Evolutionary conservation across 768 basidiomycete genomes (phyloP).

Genomic region (Inosperma sp.): DNA sequence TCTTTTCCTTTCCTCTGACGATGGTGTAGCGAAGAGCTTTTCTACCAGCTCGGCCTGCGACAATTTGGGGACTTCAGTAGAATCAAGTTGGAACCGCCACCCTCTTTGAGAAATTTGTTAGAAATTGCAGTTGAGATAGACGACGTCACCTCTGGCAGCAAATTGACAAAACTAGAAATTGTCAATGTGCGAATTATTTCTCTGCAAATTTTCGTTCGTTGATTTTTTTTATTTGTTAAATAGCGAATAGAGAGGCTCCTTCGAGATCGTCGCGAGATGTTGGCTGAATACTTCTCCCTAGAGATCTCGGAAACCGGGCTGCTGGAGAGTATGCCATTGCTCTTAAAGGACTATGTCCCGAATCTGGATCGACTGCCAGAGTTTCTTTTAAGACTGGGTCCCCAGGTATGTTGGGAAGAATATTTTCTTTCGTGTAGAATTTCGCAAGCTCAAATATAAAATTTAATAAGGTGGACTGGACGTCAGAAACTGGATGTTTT

Average conservation of each 20-base stretch:
- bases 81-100: conserved; percentile 79
- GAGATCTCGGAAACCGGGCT: conserved; percentile 59
- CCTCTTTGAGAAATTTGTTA: conserved; percentile 63
- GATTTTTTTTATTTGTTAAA: background rate
- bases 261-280: conserved; percentile 68
- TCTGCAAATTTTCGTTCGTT: background rate
- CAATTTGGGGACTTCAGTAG: conserved; percentile 84
- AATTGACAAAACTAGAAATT: conserved; percentile 56
- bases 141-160: conserved; percentile 49
- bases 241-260: conserved; percentile 66
- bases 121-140: conserved; percentile 76
- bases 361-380: conserved; percentile 86
- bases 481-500: conserved; percentile 80
- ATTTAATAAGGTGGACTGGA: conserved; percentile 92
- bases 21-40: conserved; percentile 74
- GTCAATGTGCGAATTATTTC: conserved; percentile 50
- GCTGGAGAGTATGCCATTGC: conserved; percentile 74
- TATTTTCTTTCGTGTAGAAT: too few relatives aligned
- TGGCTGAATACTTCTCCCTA: conserved; percentile 87
- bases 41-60: conserved; percentile 88
- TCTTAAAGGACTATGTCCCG: conserved; percentile 85
- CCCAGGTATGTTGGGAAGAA: conserved; percentile 53
- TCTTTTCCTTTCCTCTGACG: background rate
- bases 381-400: conserved; percentile 87
- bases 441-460: too few relatives aligned